Conservation (phyloP, 2,329 filamentous ascomycete genomes). For the Acarospora socialis region DNA sequence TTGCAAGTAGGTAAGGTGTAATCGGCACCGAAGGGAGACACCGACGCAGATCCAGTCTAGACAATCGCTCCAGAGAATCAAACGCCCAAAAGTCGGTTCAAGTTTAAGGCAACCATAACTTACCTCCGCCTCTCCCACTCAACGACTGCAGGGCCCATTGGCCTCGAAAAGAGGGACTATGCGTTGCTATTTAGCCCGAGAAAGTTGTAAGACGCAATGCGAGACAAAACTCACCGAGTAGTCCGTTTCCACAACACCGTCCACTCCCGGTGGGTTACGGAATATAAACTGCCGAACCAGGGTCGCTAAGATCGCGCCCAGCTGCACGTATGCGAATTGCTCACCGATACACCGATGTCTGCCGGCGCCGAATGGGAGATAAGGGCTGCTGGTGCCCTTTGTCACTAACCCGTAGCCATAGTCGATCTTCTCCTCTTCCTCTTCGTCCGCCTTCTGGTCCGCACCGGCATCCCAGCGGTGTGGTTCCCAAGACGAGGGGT, state of each 20-base stretch:
- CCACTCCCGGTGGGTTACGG: conserved; percentile 56
- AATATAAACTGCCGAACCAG: conserved; percentile 70
- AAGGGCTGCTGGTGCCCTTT: conserved; percentile 80
- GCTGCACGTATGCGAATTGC: conserved; percentile 87
- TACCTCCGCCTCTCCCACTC: conserved; percentile 64
- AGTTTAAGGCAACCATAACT: too few species aligned
- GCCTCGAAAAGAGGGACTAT: conserved; percentile 54
- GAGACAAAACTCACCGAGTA: conserved; percentile 32
- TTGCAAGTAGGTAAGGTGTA: too few species aligned
- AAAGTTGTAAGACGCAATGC: neutral
- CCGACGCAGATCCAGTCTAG: too few species aligned
- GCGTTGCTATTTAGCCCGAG: conserved; percentile 8
- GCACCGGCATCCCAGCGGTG: conserved; percentile 71
- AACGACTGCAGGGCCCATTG: conserved; percentile 55
- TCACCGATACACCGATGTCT: conserved; percentile 92
- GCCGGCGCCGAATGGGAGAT: conserved; percentile 86
- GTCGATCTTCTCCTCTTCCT: conserved; percentile 63
- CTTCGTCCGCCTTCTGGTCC: conserved; percentile 27
- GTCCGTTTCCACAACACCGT: conserved; percentile 50
- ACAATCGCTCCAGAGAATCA: too few species aligned
- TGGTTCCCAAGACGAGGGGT: conserved; percentile 73
- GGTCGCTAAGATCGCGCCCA: conserved; percentile 69
- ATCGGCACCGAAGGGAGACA: too few species aligned
- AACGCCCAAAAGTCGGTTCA: too few species aligned
- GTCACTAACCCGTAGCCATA: conserved; percentile 88